Conservation (phyloP, 2,329 filamentous ascomycete genomes). For the Coniella vitis region DNA sequence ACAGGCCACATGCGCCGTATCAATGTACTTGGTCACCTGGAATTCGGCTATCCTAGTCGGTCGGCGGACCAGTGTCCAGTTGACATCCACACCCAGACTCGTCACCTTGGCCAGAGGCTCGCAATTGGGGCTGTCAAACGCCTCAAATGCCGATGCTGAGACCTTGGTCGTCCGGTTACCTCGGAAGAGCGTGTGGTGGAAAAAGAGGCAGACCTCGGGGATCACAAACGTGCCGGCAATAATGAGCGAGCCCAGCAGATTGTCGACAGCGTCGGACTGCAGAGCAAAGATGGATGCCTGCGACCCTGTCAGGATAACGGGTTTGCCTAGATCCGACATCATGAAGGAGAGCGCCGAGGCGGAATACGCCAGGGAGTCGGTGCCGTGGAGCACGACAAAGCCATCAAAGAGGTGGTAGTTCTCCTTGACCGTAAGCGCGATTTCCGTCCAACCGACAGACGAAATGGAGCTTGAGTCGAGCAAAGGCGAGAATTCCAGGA, state of each 20-base stretch:
- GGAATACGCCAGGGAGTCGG: conserved; percentile 83
- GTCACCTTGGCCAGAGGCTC: conserved; percentile 76
- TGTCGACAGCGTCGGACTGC: conserved; percentile 87
- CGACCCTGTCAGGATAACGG: conserved; percentile 77
- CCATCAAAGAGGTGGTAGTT: conserved; percentile 89
- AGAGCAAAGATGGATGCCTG: conserved; percentile 84
- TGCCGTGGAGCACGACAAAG: conserved; percentile 86
- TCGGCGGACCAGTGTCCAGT: conserved; percentile 70
- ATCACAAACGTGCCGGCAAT: conserved; percentile 90
- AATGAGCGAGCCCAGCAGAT: conserved; percentile 79
- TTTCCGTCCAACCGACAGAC: conserved; percentile 77
- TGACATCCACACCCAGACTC: conserved; percentile 71
- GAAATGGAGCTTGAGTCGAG: conserved; percentile 89
- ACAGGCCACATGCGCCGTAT: conserved; percentile 85
- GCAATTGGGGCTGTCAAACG: conserved; percentile 83
- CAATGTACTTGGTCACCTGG: conserved; percentile 64
- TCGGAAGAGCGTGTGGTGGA: conserved; percentile 83
- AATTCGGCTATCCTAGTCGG: conserved; percentile 71
- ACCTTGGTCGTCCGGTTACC: conserved; percentile 87
- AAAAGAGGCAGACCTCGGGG: conserved; percentile 88
- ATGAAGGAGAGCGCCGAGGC: conserved; percentile 89
- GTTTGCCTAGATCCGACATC: conserved; percentile 84
- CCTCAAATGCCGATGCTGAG: conserved; percentile 77
- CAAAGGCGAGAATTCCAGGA: conserved; percentile 76
- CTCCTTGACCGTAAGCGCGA: conserved; percentile 68